Conservation (phyloP, 257 asterid species). For the Eucommia ulmoides region DNA sequence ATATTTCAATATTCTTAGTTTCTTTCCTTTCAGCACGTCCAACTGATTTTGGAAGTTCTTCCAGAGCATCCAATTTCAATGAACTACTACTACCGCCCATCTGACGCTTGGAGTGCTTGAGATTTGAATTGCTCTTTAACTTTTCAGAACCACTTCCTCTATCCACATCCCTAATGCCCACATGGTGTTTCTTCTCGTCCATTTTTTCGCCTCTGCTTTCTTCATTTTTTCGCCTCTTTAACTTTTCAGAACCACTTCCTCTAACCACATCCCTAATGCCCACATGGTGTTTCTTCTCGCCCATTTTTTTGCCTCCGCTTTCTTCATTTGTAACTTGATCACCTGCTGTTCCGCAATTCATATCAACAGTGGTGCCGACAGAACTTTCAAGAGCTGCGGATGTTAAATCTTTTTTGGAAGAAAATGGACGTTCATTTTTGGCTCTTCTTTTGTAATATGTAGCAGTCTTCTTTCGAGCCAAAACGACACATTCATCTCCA, state of each 20-base stretch:
- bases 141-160: constrained; percentile 15
- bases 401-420: constrained; percentile 14
- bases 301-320: constrained; percentile 7
- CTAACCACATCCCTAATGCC: constrained; percentile 12
- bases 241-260: constrained; percentile 13
- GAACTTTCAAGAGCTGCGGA: constrained; percentile 19
- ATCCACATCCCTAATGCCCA: constrained; percentile 12
- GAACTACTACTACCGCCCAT: constrained; percentile 25
- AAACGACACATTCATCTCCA: constrained; percentile 16
- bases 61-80: constrained; percentile 17
- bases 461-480: constrained; percentile 15
- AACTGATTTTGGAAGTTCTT: constrained; percentile 15
- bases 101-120: constrained; percentile 16
- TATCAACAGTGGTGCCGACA: constrained; percentile 14
- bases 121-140: constrained; percentile 14
- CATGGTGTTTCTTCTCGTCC: constrained; percentile 18
- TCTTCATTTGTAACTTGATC: constrained; percentile 16
- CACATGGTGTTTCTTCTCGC: constrained; percentile 19
- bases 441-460: constrained; percentile 20
- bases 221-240: constrained; percentile 10
- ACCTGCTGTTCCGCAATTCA: constrained; percentile 15
- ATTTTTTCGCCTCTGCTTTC: constrained; percentile 8
- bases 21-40: constrained; percentile 20
- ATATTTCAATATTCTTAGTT: constrained; percentile 11
- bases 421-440: constrained; percentile 17